phyloP scores from a whole-genome alignment of 1,284 basidiomycete genomes.

The Cryptococcus jaspeensis region DNA sequence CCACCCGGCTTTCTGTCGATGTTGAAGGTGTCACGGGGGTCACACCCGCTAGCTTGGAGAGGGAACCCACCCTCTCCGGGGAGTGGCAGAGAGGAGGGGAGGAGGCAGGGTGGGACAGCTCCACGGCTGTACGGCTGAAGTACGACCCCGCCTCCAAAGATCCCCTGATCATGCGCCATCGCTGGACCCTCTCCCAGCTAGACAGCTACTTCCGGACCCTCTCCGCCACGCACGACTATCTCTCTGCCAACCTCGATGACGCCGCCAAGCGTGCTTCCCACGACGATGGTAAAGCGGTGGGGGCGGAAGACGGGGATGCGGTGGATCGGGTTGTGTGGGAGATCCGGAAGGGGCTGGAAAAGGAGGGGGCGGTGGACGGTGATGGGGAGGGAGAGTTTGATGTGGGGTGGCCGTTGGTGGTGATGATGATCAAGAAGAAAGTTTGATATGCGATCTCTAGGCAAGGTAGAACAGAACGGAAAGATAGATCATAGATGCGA shows the following conservation, averaged over 20 bases:
- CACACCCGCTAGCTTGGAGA: no score
- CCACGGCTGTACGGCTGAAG: constrained; percentile 29
- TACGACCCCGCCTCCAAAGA: constrained; percentile 35
- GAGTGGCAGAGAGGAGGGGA: background rate
- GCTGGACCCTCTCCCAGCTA: constrained; percentile 64
- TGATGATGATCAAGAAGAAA: constrained; percentile 60
- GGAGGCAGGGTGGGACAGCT: constrained; percentile 21
- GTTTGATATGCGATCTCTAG: no score
- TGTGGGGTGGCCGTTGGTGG: constrained; percentile 71
- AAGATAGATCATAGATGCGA: no score
- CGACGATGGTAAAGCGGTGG: background rate
- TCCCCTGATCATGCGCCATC: constrained; percentile 62
- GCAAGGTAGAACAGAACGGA: no score
- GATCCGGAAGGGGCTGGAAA: constrained; percentile 55
- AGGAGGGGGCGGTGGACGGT: constrained; percentile 27
- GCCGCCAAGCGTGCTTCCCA: constrained; percentile 24
- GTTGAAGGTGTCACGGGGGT: constrained; percentile 2
- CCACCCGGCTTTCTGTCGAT: constrained; percentile 34
- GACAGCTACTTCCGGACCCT: constrained; percentile 69
- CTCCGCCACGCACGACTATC: constrained; percentile 69
- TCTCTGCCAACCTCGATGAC: constrained; percentile 65
- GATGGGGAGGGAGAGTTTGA: constrained; percentile 55
- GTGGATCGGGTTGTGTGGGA: constrained; percentile 62
- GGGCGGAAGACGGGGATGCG: constrained; percentile 59
- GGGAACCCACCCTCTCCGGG: no score